These are phyloP conservation scores for Mikania micrantha DNA, from an alignment of 129 eudicot species.

Conservation along the genomic window DNA sequence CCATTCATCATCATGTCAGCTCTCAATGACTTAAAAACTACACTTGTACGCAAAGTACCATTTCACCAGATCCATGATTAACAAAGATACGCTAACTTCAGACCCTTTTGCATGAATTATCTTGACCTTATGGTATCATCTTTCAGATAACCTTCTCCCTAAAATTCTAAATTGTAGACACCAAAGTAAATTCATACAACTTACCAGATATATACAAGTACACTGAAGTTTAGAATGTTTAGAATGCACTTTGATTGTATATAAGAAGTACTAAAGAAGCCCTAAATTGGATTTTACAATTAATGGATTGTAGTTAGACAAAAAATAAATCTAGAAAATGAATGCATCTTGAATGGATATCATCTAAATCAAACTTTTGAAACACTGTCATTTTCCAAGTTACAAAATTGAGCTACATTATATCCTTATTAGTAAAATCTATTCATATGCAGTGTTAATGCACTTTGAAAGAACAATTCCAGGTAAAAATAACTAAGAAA, in stretches of 20 bases:
- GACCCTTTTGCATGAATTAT: neutral
- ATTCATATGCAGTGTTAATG: neutral
- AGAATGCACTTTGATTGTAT: neutral
- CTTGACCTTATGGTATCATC: neutral
- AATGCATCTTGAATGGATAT: neutral
- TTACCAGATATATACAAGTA: neutral
- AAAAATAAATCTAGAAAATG: neutral
- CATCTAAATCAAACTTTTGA: neutral
- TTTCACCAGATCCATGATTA: neutral
- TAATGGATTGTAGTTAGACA: neutral
- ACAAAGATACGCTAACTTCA: neutral
- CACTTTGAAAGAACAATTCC: neutral
- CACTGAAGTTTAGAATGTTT: neutral
- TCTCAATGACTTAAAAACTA: neutral
- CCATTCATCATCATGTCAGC: neutral
- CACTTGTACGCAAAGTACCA: neutral
- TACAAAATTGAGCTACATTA: neutral
- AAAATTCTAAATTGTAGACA: neutral
- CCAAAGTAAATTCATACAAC: neutral
- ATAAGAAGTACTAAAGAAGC: neutral
- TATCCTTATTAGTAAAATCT: neutral
- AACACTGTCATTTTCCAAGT: neutral
- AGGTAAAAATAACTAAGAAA: neutral
- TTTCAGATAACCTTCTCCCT: neutral
- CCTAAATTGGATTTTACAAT: neutral